phyloP scores from a whole-genome alignment of 2,329 filamentous ascomycete species.

The Claviceps fusiformis region DNA sequence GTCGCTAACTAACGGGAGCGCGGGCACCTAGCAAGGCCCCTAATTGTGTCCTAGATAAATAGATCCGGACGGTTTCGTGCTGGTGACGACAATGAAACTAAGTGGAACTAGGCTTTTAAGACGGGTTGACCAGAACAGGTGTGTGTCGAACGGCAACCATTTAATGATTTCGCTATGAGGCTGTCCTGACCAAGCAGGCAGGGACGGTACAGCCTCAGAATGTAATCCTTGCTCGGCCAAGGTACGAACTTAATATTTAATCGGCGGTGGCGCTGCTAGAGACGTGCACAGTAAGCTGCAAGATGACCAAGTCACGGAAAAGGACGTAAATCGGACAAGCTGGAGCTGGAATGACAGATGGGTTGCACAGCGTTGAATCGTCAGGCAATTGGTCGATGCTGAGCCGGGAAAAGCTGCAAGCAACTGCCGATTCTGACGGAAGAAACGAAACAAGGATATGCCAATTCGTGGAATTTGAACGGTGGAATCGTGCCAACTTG shows the following conservation, averaged over 20 bases:
- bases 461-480: background rate
- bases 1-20: background rate
- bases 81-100: background rate
- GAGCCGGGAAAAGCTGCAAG: background rate
- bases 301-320: background rate
- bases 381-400: background rate
- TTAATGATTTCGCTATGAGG: background rate
- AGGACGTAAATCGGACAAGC: background rate
- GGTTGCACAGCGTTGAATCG: background rate
- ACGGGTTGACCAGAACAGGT: background rate
- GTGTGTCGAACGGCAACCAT: background rate
- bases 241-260: background rate
- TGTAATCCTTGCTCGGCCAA: background rate
- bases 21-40: conserved; percentile 3
- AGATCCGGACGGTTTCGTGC: background rate
- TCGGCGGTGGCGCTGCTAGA: background rate
- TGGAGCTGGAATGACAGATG: background rate
- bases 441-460: background rate
- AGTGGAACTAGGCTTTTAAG: conserved; percentile 1
- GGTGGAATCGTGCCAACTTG: background rate
- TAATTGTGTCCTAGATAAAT: background rate
- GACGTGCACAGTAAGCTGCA: background rate
- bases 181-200: background rate
- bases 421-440: background rate
- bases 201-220: background rate